These are phyloP conservation scores for Cryptomeria japonica DNA, from an alignment of 75 land plant genomes.

Conservation along the genomic window DNA sequence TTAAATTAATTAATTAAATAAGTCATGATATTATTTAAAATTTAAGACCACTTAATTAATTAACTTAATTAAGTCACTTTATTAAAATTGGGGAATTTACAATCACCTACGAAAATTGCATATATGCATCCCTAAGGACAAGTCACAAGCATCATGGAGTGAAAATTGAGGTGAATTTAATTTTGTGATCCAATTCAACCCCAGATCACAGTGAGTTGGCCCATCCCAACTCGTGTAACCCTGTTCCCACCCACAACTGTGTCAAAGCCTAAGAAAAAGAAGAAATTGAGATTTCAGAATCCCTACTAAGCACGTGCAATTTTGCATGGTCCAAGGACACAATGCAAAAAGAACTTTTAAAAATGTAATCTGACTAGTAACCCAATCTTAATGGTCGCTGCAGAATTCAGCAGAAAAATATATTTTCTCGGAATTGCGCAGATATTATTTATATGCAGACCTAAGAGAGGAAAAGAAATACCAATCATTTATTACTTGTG, in stretches of 20 bases:
- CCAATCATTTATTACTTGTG: neutral
- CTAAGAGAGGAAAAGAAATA: neutral
- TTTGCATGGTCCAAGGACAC: neutral
- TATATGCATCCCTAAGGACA: too few species aligned
- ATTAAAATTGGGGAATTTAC: too few species aligned
- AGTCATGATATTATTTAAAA: too few species aligned
- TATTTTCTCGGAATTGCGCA: neutral
- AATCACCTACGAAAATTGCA: too few species aligned
- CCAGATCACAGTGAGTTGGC: neutral
- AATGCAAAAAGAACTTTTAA: neutral
- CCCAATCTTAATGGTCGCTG: neutral
- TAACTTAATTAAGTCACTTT: too few species aligned
- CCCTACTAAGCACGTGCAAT: neutral
- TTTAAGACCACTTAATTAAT: too few species aligned
- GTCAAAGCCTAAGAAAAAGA: neutral
- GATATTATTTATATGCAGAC: neutral
- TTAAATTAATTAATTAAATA: too few species aligned
- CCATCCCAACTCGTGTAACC: neutral
- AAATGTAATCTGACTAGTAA: neutral
- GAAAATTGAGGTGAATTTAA: neutral
- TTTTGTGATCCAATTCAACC: neutral
- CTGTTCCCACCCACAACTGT: neutral
- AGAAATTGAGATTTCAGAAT: neutral
- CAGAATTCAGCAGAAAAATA: neutral
- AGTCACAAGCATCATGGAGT: neutral